Conservation (phyloP, 2,329 filamentous ascomycete genomes). For the Alternaria tenuissima region DNA sequence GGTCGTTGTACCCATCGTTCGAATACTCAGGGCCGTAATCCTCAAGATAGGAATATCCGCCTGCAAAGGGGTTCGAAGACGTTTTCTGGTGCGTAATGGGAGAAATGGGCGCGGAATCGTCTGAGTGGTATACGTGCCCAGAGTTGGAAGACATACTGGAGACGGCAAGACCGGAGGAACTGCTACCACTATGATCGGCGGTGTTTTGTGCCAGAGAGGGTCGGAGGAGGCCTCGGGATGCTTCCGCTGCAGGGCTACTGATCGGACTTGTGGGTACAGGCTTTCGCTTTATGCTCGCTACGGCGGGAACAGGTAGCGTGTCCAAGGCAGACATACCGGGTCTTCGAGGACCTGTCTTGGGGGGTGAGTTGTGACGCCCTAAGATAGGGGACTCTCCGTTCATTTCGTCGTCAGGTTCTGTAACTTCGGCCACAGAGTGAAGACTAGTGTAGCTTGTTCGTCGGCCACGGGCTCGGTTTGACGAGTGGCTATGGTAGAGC, state of each 20-base stretch:
- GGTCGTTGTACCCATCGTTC: constrained; percentile 18
- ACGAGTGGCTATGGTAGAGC: constrained; percentile 45
- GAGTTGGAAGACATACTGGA: constrained; percentile 18
- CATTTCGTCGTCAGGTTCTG: constrained; percentile 39
- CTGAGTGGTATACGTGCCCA: constrained; percentile 9
- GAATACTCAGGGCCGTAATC: constrained; percentile 45
- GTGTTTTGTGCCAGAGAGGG: constrained; percentile 26
- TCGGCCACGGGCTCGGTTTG: constrained; percentile 43
- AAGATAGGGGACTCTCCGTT: constrained; percentile 31
- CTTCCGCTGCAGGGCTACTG: constrained; percentile 27
- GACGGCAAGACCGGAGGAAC: constrained; percentile 31
- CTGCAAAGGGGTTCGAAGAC: constrained; percentile 35
- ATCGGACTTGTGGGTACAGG: constrained; percentile 28
- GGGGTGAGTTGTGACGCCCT: constrained; percentile 18
- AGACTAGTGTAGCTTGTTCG: constrained; percentile 44
- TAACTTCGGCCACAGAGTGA: constrained; percentile 44
- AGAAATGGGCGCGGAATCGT: constrained; percentile 25
- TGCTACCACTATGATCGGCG: constrained; percentile 36
- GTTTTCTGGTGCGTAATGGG: constrained; percentile 20
- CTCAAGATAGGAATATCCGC: constrained; percentile 40
- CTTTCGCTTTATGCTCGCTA: constrained; percentile 39
- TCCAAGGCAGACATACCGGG: constrained; percentile 20
- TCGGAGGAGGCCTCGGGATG: constrained; percentile 33
- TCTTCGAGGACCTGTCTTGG: constrained; percentile 10
- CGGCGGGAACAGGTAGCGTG: constrained; percentile 22